A percentile compares a stretch with the other conserved stretches of the same genome.
phyloP scores from a whole-genome alignment of 352 stramenopile genomes.

The Lagenidium sp. region DNA sequence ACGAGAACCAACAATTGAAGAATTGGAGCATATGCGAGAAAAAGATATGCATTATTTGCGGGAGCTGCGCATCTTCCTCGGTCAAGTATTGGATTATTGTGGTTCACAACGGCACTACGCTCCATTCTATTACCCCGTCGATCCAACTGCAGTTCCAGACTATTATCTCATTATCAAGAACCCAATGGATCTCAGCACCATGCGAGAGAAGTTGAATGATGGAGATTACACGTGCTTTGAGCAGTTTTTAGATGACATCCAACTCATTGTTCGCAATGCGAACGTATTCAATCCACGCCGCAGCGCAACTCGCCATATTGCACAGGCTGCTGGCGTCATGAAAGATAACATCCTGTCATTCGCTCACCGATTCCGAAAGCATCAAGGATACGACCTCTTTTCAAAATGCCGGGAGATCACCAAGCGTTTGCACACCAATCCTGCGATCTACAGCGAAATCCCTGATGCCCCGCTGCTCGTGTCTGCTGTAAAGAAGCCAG shows the following conservation, averaged over 20 bases:
- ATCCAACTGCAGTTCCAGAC: conserved; percentile 69
- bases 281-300: conserved; percentile 86
- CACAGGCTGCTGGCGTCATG: conserved; percentile 76
- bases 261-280: conserved; percentile 84
- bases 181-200: conserved; percentile 85
- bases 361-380: conserved; percentile 78
- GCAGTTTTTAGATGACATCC: conserved; percentile 82
- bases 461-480: conserved; percentile 3
- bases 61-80: conserved; percentile 84
- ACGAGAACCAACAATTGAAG: conserved; percentile 21
- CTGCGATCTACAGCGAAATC: conserved; percentile 25
- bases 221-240: conserved; percentile 86
- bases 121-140: conserved; percentile 66
- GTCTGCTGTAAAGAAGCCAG: no score
- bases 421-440: conserved; percentile 43
- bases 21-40: conserved; percentile 41
- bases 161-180: conserved; percentile 86
- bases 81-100: conserved; percentile 79
- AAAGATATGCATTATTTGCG: conserved; percentile 77
- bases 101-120: conserved; percentile 53
- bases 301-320: conserved; percentile 63
- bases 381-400: conserved; percentile 87
- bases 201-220: conserved; percentile 86
- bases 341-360: conserved; percentile 87
- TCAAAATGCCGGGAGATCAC: conserved; percentile 75